Conservation (phyloP, 176 grass and related monocot genomes). For the Luzula sylvatica region DNA sequence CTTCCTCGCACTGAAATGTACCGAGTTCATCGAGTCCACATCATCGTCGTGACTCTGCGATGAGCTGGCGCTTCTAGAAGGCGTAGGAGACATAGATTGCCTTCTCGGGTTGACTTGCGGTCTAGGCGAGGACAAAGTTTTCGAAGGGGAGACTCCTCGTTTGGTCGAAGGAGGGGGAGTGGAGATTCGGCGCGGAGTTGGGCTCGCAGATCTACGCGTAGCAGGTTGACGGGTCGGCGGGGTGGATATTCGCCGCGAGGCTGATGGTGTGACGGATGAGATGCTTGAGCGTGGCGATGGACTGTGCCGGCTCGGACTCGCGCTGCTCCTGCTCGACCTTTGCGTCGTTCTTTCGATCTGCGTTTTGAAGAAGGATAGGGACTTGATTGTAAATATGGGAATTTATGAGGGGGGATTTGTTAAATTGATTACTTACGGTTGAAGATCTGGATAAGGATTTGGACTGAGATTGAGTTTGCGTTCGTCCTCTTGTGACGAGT, state of each 20-base stretch:
- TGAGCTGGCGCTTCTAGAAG: slow-evolving; percentile 67
- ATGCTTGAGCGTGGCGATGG: slow-evolving; percentile 42
- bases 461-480: slow-evolving; percentile 35
- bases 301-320: slow-evolving; percentile 73
- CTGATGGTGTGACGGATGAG: slow-evolving; percentile 38
- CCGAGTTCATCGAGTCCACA: slow-evolving; percentile 56
- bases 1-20: slow-evolving; percentile 42
- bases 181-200: slow-evolving; percentile 57
- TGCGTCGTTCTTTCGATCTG: slow-evolving; percentile 47
- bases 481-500: slow-evolving; percentile 55
- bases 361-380: slow-evolving; percentile 4
- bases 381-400: no score
- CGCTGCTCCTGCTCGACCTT: slow-evolving; percentile 67
- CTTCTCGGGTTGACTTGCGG: slow-evolving; percentile 65
- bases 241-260: slow-evolving; percentile 42
- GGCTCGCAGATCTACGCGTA: slow-evolving; percentile 59
- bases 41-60: slow-evolving; percentile 73
- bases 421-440: slow-evolving; percentile 28
- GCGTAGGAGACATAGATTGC: slow-evolving; percentile 76
- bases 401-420: slow-evolving; percentile 1
- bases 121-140: slow-evolving; percentile 8
- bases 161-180: slow-evolving; percentile 42
- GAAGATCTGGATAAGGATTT: slow-evolving; percentile 59
- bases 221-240: slow-evolving; percentile 45
- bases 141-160: slow-evolving; percentile 63